Conservation (phyloP, 768 basidiomycete species). For the Vararia minispora region DNA sequence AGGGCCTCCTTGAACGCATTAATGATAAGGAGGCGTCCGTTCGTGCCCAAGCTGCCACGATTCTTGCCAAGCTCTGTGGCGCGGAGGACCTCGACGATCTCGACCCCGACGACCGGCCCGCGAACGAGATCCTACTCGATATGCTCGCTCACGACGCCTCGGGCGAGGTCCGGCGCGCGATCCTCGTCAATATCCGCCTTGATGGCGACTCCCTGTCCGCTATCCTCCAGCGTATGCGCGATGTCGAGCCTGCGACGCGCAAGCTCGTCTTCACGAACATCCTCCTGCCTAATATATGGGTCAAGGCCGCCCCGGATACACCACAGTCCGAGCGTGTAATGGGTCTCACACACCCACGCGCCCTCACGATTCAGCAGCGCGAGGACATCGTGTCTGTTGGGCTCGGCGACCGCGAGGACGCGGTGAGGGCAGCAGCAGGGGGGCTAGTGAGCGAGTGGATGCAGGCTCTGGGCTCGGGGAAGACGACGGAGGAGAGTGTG, state of each 20-base stretch:
- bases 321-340: constrained; percentile 22
- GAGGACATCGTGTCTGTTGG: constrained; percentile 74
- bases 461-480: constrained; percentile 36
- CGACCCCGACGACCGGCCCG: constrained; percentile 38
- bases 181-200: constrained; percentile 60
- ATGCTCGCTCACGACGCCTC: constrained; percentile 63
- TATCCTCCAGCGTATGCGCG: constrained; percentile 69
- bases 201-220: constrained; percentile 42
- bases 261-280: constrained; percentile 59
- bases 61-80: constrained; percentile 64
- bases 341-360: constrained; percentile 51
- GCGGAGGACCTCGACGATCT: constrained; percentile 54
- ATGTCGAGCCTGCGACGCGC: constrained; percentile 66
- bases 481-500: constrained; percentile 21
- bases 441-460: constrained; percentile 71
- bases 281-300: constrained; percentile 37
- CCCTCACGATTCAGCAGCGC: constrained; percentile 59
- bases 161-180: constrained; percentile 78
- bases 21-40: constrained; percentile 71
- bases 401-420: constrained; percentile 72
- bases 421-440: constrained; percentile 62
- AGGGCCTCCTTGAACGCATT: constrained; percentile 56
- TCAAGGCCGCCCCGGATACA: constrained; percentile 19
- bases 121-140: constrained; percentile 54
- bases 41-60: constrained; percentile 70